Base-by-base conservation (phyloP, 1,139 yeast species). In the Wickerhamomyces sp. region DNA sequence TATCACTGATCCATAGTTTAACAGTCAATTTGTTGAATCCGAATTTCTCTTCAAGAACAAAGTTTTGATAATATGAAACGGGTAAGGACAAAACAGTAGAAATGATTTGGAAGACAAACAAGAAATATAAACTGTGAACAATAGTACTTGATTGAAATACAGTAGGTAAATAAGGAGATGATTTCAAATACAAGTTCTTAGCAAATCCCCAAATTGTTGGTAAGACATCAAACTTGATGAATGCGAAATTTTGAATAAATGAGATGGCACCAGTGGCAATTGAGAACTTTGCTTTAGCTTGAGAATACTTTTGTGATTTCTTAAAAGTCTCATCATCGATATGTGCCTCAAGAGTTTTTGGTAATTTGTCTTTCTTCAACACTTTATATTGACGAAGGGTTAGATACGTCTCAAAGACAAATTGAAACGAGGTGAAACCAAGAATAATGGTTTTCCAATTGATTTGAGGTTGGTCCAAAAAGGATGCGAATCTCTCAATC, bases 21-120 rank as follows among this genome's bases (percentile, higher is more conserved):
- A 75, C 52, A 1, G 97, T 93, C 57, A 79, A 75, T 65, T 93
- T 93, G 69, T 93, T 93, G 72, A 93, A 93, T 0, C 99, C 99
- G 60, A 75, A 91, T 65, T 81, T 81, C 64, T 91, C 96, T 67
- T 93, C 99, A 57, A 93, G 73, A 13, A 90, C 93, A 69, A 93
- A 93, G 57, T 85, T 84, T 46, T 77, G 71, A 66, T 90, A 91
- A 64, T 86, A 82, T 11, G 81, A 72, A 36, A 80, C 62, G 3
- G 99, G 99, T 50, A 85, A 63, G 8, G 79, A 72, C 39, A 79
- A 49, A 10, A 86, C 42, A 9, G 81, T 71, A 11, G 82, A 69
- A 37, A 79, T 46, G 31, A 78, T 50, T 40, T 75, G 72, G 54
- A 76, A 64, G 15, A 71, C 71, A 41, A 78, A 69, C 56, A 82